Conservation (phyloP, 257 asterid genomes). For the Petunia secreta region DNA sequence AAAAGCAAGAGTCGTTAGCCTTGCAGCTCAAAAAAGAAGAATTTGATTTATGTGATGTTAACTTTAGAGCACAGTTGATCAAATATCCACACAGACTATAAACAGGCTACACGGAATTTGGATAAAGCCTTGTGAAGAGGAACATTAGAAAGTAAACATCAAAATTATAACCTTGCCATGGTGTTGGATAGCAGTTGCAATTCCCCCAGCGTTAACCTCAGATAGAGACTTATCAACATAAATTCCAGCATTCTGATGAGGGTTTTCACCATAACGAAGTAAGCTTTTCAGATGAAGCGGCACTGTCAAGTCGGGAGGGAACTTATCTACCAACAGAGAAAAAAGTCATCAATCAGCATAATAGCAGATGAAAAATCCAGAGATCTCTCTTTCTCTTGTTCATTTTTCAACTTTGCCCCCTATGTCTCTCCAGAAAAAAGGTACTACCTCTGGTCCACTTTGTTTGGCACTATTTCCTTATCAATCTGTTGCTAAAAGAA, state of each 20-base stretch:
- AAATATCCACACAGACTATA: not conserved
- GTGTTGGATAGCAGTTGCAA: conserved; percentile 87
- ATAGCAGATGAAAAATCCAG: not conserved
- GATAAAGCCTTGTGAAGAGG: not conserved
- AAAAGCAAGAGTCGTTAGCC: not conserved
- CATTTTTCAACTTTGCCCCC: not conserved
- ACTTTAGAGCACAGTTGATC: not conserved
- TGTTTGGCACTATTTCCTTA: too few relatives aligned
- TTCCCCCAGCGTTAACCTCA: conserved; percentile 94
- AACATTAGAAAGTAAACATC: not conserved
- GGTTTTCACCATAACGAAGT: conserved; percentile 97
- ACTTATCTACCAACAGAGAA: conserved; percentile 57
- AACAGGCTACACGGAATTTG: not conserved
- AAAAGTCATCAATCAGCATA: conserved; percentile 20
- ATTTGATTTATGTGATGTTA: not conserved
- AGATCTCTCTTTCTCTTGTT: not conserved
- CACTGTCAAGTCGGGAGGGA: conserved; percentile 76
- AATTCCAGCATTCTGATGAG: conserved; percentile 98
- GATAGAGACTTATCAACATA: conserved; percentile 89
- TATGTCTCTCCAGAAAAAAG: not conserved
- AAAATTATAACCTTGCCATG: conserved; percentile 79
- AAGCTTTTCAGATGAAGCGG: conserved; percentile 78
- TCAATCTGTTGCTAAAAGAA: too few relatives aligned
- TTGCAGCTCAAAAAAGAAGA: not conserved
- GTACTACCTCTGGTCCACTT: too few relatives aligned